Evolutionary conservation across 257 asterid genomes (phyloP).

Genomic region (Petunia secreta): DNA sequence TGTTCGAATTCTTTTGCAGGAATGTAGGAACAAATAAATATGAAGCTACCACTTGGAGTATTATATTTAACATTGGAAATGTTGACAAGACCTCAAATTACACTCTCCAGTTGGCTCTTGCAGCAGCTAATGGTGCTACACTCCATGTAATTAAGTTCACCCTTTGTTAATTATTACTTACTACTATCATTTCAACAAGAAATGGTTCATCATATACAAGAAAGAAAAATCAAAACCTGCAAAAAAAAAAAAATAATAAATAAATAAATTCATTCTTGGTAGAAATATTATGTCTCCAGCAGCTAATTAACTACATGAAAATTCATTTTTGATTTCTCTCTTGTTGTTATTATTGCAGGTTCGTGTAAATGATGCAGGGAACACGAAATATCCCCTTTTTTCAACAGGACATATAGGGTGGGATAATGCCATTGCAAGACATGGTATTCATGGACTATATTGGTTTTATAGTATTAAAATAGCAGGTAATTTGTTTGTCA

Average conservation of each 20-base stretch:
- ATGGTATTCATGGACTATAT: slow-evolving; percentile 42
- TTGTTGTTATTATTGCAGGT: slow-evolving; percentile 35
- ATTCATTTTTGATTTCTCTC: neutral
- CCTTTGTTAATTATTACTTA: neutral
- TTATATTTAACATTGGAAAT: slow-evolving; percentile 42
- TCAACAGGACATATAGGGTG: slow-evolving; percentile 47
- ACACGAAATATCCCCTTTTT: slow-evolving; percentile 33
- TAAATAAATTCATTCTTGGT: neutral
- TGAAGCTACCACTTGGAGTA: slow-evolving; percentile 64
- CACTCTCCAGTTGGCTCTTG: slow-evolving; percentile 75
- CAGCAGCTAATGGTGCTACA: slow-evolving; percentile 56
- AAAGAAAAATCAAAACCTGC: neutral
- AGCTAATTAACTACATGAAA: too few relatives aligned
- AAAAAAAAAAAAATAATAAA: neutral
- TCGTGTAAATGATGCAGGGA: slow-evolving; percentile 38
- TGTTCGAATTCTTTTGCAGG: slow-evolving; percentile 35
- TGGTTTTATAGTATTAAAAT: slow-evolving; percentile 36
- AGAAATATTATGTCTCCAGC: neutral
- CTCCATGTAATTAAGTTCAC: slow-evolving; percentile 45
- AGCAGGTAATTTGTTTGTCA: slow-evolving; percentile 32
- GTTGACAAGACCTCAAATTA: slow-evolving; percentile 43
- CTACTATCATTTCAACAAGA: too few relatives aligned
- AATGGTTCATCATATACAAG: neutral
- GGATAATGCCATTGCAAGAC: slow-evolving; percentile 65
- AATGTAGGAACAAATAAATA: slow-evolving; percentile 31